These are phyloP conservation scores for Calonectria hawksworthii DNA, from an alignment of 2,329 filamentous ascomycete genomes.

Conservation along the genomic window DNA sequence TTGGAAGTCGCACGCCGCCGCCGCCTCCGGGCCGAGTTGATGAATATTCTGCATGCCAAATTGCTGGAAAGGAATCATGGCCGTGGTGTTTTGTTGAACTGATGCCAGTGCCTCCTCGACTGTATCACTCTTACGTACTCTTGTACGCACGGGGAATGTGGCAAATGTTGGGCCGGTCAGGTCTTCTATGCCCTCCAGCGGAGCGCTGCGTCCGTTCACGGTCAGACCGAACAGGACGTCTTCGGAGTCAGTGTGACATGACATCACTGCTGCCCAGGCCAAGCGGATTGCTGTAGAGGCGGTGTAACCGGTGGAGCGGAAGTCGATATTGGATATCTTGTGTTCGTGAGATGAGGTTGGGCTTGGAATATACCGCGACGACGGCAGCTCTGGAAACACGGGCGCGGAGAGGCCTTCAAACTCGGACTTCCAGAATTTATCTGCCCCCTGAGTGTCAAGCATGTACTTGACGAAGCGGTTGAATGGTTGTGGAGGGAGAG, in stretches of 20 bases:
- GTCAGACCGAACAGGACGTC: slow-evolving; percentile 50
- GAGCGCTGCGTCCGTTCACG: slow-evolving; percentile 41
- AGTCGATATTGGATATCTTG: slow-evolving; percentile 6
- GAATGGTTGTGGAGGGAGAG: neutral
- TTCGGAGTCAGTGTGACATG: slow-evolving; percentile 10
- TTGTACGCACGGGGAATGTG: slow-evolving; percentile 43
- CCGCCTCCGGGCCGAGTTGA: neutral
- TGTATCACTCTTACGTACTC: slow-evolving; percentile 17
- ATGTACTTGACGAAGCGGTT: neutral
- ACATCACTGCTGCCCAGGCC: slow-evolving; percentile 18
- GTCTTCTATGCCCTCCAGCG: slow-evolving; percentile 40
- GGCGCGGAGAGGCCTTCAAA: neutral
- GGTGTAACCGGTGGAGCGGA: neutral
- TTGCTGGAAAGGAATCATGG: slow-evolving; percentile 34
- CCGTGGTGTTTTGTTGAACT: slow-evolving; percentile 28
- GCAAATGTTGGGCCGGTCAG: slow-evolving; percentile 46
- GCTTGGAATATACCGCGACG: neutral
- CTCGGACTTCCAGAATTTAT: neutral
- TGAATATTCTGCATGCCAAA: neutral
- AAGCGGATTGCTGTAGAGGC: slow-evolving; percentile 23
- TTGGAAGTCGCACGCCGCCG: neutral
- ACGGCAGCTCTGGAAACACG: neutral
- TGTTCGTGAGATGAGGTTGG: slow-evolving; percentile 10
- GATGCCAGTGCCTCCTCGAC: slow-evolving; percentile 57
- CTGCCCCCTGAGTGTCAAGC: neutral